Conservation (phyloP, 495 filamentous ascomycete species). For the Talaromyces nanjingensis region DNA sequence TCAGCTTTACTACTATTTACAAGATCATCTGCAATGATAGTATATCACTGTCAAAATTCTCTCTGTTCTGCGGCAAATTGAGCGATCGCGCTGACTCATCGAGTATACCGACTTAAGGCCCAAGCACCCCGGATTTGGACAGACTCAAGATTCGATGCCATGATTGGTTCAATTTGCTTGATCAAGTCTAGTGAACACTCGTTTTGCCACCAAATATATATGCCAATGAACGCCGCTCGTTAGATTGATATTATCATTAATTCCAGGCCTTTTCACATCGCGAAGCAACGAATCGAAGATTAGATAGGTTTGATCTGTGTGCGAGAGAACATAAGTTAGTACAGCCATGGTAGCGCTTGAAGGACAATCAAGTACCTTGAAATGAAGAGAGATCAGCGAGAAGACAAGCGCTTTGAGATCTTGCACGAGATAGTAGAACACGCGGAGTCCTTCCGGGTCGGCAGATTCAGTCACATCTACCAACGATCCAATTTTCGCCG, state of each 20-base stretch:
- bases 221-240: slow-evolving; percentile 6
- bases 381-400: slow-evolving; percentile 91
- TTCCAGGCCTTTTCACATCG: neutral
- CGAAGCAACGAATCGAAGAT: neutral
- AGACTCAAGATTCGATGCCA: neutral
- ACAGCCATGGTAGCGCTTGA: neutral
- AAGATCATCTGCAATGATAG: neutral
- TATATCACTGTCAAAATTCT: neutral
- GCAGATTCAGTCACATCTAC: slow-evolving; percentile 94
- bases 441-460: slow-evolving; percentile 91
- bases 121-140: neutral
- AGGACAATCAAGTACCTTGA: slow-evolving; percentile 58
- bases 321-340: slow-evolving; percentile 7
- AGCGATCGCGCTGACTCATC: neutral
- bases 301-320: slow-evolving; percentile 75
- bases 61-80: neutral
- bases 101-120: neutral
- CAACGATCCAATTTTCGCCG: slow-evolving; percentile 95
- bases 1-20: neutral
- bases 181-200: neutral
- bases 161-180: slow-evolving; percentile 1
- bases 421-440: slow-evolving; percentile 99
- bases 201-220: neutral
- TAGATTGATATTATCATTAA: slow-evolving; percentile 3
- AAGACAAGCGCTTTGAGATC: slow-evolving; percentile 97